Conservation (phyloP, 73 alveolate species). For the Paramecium biaurelia region DNA sequence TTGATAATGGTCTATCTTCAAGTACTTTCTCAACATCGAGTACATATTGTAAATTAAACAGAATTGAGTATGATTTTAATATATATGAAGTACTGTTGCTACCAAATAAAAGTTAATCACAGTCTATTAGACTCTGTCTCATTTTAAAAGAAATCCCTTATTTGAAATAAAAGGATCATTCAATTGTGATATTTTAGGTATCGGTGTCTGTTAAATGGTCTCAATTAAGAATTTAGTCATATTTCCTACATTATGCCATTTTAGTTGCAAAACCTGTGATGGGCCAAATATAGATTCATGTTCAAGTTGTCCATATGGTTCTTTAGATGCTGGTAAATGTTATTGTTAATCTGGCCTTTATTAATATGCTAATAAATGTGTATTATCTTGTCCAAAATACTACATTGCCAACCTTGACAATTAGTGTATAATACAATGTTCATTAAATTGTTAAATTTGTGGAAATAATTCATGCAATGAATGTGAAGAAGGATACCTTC, state of each 20-base stretch:
- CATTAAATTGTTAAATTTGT: slow-evolving; percentile 10
- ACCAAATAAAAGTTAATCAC: not conserved
- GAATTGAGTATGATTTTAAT: not conserved
- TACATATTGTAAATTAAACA: not conserved
- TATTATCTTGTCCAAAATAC: not conserved
- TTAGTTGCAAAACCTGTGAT: not conserved
- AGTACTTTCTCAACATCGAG: not conserved
- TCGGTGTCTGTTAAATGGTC: not conserved
- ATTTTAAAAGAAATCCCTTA: not conserved
- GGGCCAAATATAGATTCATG: not conserved
- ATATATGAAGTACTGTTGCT: not conserved
- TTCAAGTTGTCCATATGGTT: slow-evolving; percentile 1
- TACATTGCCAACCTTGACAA: not conserved
- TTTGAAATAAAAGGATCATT: not conserved
- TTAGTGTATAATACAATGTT: not conserved
- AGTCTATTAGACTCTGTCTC: not conserved
- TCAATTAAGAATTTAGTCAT: not conserved
- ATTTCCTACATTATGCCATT: not conserved
- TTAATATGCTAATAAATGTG: not conserved
- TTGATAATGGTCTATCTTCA: not conserved
- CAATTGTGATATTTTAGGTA: not conserved
- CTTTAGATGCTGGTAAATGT: not conserved
- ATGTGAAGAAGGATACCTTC: not conserved
- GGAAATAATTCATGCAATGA: not conserved
- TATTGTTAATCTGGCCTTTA: not conserved